A percentile compares a stretch with the other conserved stretches of the same genome.
Evolutionary conservation across 2,329 filamentous ascomycete genomes (phyloP).

Genomic region (Diplodia scrobiculata): DNA sequence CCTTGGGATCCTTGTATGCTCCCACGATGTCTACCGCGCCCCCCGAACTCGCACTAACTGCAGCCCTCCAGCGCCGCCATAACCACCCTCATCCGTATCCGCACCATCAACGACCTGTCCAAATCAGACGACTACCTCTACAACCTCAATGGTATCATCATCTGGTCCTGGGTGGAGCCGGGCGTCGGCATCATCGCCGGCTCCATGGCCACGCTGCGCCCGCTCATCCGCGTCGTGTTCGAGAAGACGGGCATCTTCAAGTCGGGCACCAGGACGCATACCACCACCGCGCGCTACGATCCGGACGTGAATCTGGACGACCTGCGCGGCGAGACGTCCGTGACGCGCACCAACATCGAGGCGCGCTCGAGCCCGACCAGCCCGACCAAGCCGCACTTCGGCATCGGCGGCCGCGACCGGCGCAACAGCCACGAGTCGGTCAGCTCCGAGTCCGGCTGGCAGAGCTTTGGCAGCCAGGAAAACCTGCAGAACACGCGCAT

Average conservation of each 20-base stretch:
- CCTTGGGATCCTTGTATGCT: constrained; percentile 3
- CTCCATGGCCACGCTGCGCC: constrained; percentile 54
- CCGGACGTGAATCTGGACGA: constrained; percentile 11
- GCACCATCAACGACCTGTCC: constrained; percentile 1
- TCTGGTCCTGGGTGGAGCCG: constrained; percentile 39
- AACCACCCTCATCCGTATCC: constrained; percentile 5
- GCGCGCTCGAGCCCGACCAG: neutral
- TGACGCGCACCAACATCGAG: neutral
- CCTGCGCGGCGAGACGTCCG: neutral
- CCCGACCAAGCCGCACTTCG: neutral
- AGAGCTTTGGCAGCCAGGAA: constrained; percentile 22
- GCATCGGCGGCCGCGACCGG: neutral
- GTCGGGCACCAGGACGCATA: neutral
- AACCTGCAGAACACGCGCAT: constrained; percentile 9
- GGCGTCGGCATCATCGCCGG: constrained; percentile 50
- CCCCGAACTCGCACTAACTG: neutral
- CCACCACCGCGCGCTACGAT: neutral
- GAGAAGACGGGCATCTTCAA: constrained; percentile 34
- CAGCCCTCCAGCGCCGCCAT: neutral
- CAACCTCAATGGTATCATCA: constrained; percentile 17
- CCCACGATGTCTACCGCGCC: neutral
- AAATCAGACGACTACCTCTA: constrained; percentile 2
- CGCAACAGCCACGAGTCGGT: neutral
- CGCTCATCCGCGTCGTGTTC: constrained; percentile 46
- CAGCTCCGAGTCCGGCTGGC: neutral